A percentile compares a stretch with the other conserved stretches of the same genome.
Conservation (phyloP, 2,329 filamentous ascomycete species). For the Hymenoscyphus scutula region DNA sequence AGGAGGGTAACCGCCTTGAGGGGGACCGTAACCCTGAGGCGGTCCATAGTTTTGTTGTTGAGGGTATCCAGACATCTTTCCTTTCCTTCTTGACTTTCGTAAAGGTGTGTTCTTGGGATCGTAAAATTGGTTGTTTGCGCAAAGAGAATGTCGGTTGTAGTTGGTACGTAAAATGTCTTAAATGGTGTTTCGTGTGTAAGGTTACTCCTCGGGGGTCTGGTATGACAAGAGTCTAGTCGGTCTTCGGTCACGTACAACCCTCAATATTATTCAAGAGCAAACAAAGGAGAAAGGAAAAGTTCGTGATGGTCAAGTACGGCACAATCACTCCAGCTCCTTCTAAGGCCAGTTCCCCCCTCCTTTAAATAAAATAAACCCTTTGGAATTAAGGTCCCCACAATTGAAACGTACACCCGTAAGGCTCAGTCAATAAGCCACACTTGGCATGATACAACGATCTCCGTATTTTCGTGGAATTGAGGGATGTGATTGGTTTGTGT, state of each 20-base stretch:
- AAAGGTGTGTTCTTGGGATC: no score
- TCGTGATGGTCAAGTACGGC: background rate
- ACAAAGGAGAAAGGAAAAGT: background rate
- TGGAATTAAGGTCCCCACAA: background rate
- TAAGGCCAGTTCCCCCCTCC: background rate
- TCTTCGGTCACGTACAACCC: no score
- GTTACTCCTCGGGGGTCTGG: no score
- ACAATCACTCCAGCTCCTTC: no score
- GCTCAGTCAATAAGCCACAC: slow-evolving; percentile 1
- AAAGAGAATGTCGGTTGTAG: background rate
- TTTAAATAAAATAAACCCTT: background rate
- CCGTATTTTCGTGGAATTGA: background rate
- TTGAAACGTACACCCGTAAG: background rate
- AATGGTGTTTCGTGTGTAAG: background rate
- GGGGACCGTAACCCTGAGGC: slow-evolving; percentile 5
- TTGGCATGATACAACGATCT: background rate
- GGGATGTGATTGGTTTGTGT: background rate
- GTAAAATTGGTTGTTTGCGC: background rate
- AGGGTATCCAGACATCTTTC: slow-evolving; percentile 2
- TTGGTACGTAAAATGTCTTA: background rate
- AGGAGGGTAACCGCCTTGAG: slow-evolving; percentile 2
- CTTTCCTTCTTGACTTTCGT: background rate
- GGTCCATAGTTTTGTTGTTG: background rate
- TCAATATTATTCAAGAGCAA: background rate
- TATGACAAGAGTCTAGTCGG: no score